Evolutionary conservation across 257 asterid genomes (phyloP).

Genomic region (Salvia splendens): DNA sequence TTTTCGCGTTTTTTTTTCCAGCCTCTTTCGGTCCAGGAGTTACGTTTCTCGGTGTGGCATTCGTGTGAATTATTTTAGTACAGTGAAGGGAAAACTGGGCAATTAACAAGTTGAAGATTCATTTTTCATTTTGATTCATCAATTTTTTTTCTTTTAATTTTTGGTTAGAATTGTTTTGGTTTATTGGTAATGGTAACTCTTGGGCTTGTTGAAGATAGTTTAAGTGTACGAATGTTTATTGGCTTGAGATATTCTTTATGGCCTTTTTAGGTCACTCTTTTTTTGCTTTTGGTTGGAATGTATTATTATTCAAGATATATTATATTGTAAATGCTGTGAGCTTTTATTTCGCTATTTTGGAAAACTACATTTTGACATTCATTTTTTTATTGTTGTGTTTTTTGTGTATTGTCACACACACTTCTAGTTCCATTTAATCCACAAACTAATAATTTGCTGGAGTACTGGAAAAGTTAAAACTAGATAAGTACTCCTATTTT

Average conservation of each 20-base stretch:
- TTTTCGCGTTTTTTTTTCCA: constrained; percentile 28
- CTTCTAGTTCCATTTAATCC: too few relatives aligned
- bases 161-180: constrained; percentile 35
- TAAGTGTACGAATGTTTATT: constrained; percentile 34
- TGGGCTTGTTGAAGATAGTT: constrained; percentile 37
- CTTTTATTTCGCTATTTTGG: not conserved
- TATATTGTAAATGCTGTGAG: constrained; percentile 26
- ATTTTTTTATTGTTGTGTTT: not conserved
- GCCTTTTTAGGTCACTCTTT: constrained; percentile 30
- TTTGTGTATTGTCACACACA: not conserved
- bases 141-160: not conserved
- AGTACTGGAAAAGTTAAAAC: too few relatives aligned
- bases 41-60: constrained; percentile 23
- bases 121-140: constrained; percentile 26
- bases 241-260: constrained; percentile 43
- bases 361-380: too few relatives aligned
- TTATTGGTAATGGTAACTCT: constrained; percentile 35
- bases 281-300: constrained; percentile 36
- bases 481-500: too few relatives aligned
- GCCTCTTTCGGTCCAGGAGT: constrained; percentile 35
- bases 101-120: constrained; percentile 37
- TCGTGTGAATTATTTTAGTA: constrained; percentile 48
- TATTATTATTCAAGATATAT: constrained; percentile 9
- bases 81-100: constrained; percentile 37
- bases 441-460: too few relatives aligned